phyloP scores from a whole-genome alignment of 164 flowering plant genomes.

The Nymphaea colorata region DNA sequence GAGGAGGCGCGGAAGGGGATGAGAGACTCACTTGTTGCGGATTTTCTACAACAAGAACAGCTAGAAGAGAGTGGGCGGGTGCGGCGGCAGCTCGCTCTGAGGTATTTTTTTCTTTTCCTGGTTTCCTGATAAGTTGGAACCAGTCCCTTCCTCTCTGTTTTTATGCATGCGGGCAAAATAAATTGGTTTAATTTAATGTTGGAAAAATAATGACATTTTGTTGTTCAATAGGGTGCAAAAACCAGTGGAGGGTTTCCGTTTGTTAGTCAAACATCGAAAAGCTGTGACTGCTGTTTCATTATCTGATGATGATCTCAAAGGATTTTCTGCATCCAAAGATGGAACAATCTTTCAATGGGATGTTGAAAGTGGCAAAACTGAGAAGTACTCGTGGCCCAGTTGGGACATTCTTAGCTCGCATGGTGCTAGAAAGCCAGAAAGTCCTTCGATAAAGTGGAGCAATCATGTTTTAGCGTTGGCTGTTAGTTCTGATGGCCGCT shows the following conservation, averaged over 20 bases:
- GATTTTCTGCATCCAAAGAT: constrained; percentile 94
- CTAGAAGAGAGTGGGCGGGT: constrained; percentile 71
- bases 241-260: constrained; percentile 52
- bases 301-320: constrained; percentile 65
- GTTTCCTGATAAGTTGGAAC: not conserved
- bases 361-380: constrained; percentile 62
- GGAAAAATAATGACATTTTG: not conserved
- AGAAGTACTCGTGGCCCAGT: constrained; percentile 70
- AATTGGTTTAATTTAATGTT: not conserved
- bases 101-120: constrained; percentile 20
- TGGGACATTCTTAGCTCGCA: constrained; percentile 54
- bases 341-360: constrained; percentile 87
- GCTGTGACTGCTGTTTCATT: constrained; percentile 79
- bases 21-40: constrained; percentile 42
- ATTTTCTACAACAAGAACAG: constrained; percentile 60
- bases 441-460: constrained; percentile 56
- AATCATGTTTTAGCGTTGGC: constrained; percentile 58
- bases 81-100: constrained; percentile 57
- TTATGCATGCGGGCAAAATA: not conserved
- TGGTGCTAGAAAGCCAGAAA: constrained; percentile 60
- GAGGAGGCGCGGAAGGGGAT: constrained; percentile 27
- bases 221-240: constrained; percentile 41
- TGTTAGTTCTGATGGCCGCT: constrained; percentile 85
- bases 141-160: not conserved
- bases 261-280: constrained; percentile 59